These are phyloP conservation scores for Saccharomycopsis selenospora DNA, from an alignment of 805 yeast genomes.

Conservation along the genomic window DNA sequence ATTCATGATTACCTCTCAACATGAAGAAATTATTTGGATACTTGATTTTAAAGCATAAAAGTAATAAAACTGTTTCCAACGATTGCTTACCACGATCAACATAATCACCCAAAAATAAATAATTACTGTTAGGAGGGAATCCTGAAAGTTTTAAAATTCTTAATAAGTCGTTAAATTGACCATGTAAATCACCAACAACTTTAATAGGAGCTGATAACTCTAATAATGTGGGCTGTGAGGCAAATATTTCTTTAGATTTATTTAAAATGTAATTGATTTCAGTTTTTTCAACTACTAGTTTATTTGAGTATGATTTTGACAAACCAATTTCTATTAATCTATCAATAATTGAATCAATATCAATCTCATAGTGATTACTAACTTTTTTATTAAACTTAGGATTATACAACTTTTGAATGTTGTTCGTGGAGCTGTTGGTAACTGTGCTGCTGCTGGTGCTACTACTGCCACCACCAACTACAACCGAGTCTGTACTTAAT, in stretches of 20 bases:
- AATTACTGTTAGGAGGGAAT: slow-evolving; percentile 75
- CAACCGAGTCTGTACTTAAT: not conserved
- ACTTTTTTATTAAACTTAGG: slow-evolving; percentile 20
- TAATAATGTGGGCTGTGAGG: slow-evolving; percentile 57
- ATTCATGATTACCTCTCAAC: slow-evolving; percentile 77
- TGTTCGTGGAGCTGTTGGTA: not conserved
- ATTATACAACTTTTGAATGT: slow-evolving; percentile 19
- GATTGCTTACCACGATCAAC: slow-evolving; percentile 84
- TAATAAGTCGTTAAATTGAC: slow-evolving; percentile 72
- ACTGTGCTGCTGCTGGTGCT: not conserved
- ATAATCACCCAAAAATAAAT: slow-evolving; percentile 73
- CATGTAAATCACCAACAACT: slow-evolving; percentile 83
- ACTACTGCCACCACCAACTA: not conserved
- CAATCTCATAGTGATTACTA: slow-evolving; percentile 18
- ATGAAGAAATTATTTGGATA: slow-evolving; percentile 79
- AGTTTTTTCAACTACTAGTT: slow-evolving; percentile 11
- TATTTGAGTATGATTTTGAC: slow-evolving; percentile 14
- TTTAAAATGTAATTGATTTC: slow-evolving; percentile 19
- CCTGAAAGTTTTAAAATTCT: slow-evolving; percentile 79
- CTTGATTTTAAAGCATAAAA: slow-evolving; percentile 73
- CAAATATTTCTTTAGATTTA: slow-evolving; percentile 45
- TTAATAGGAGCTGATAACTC: slow-evolving; percentile 74
- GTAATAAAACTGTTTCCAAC: slow-evolving; percentile 64
- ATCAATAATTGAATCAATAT: slow-evolving; percentile 21
- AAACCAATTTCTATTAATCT: slow-evolving; percentile 18